Percentiles rank a stretch among this genome's conserved stretches.
Conservation (phyloP, 352 stramenopile species). For the Globisporangium cystogenes region DNA sequence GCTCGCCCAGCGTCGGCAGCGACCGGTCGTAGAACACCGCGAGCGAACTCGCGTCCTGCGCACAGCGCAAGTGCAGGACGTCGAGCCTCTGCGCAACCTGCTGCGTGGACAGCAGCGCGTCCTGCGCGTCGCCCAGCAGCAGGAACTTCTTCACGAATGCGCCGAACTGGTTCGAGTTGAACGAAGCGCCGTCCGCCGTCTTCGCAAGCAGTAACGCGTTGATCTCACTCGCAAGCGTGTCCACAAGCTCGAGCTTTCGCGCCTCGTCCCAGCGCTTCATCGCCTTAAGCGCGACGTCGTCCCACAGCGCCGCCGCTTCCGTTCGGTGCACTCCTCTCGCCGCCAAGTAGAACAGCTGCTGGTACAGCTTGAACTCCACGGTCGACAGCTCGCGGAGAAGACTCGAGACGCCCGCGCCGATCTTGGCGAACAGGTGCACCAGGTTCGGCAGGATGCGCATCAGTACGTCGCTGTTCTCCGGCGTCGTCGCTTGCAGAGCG, state of each 20-base stretch:
- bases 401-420: slow-evolving; percentile 13
- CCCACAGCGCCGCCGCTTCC: slow-evolving; percentile 49
- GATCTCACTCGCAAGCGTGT: slow-evolving; percentile 40
- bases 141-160: slow-evolving; percentile 48
- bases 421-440: slow-evolving; percentile 47
- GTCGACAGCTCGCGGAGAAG: slow-evolving; percentile 45
- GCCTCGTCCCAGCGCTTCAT: slow-evolving; percentile 36
- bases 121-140: slow-evolving; percentile 31
- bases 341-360: slow-evolving; percentile 52
- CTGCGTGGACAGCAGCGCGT: slow-evolving; percentile 16
- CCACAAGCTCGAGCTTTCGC: slow-evolving; percentile 29
- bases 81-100: slow-evolving; percentile 43
- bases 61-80: slow-evolving; percentile 38
- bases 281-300: slow-evolving; percentile 23
- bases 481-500: slow-evolving; percentile 29
- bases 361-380: slow-evolving; percentile 51
- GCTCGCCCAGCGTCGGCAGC: slow-evolving; percentile 41
- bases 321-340: slow-evolving; percentile 39
- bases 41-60: slow-evolving; percentile 12
- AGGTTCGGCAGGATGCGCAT: slow-evolving; percentile 60
- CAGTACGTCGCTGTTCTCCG: slow-evolving; percentile 31
- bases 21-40: slow-evolving; percentile 42
- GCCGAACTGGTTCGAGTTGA: slow-evolving; percentile 45
- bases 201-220: slow-evolving; percentile 44
- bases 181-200: slow-evolving; percentile 17